Evolutionary conservation across 257 asterid genomes (phyloP), one percentile per base, ranked within the genome.

Genomic region (Ehretia macrophylla): DNA sequence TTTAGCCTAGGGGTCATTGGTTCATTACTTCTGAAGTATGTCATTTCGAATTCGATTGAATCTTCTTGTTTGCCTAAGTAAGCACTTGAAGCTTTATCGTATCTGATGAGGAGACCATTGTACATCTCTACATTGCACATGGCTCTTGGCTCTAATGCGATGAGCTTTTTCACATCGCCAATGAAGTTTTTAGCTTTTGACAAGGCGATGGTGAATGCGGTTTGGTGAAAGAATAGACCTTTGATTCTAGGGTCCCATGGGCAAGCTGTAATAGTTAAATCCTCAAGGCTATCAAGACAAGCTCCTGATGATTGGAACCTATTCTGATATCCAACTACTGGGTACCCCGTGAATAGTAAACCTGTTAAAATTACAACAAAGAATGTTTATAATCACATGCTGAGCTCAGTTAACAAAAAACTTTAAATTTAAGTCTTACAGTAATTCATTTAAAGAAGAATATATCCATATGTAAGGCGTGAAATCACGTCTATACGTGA

Each of bases 21-120:
- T 32, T 65, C 76, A 0, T 65, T 37, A 55, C 71, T 59, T 60
- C 76, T 38, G 4, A 64, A 71, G 13, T 71, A 71, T 38, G 76
- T 53, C 35, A 71, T 42, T 40, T 71, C 76, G 14, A 71, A 71
- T 53, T 71, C 76, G 8, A 71, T 5, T 14, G 59, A 60, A 55
- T 71, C 76, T 47, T 71, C 76, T 47, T 71, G 55, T 59, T 71
- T 40, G 16, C 76, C 76, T 51, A 71, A 38, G 51, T 71, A 59
- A 10, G 76, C 76, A 27, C 60, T 71, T 52, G 76, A 71, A 47
- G 64, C 23, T 37, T 56, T 71, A 5, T 58, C 50, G 27, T 70
- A 70, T 35, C 75, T 64, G 61, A 58, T 52, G n/a, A 70, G 71
- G 42, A 70, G 45, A 13, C 71, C 75, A 22, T 64, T 37, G 17